A percentile compares a stretch with the other conserved stretches of the same genome.
Evolutionary conservation across 1,139 yeast genomes (phyloP).

Genomic region (Protomyces arabidopsidicola): DNA sequence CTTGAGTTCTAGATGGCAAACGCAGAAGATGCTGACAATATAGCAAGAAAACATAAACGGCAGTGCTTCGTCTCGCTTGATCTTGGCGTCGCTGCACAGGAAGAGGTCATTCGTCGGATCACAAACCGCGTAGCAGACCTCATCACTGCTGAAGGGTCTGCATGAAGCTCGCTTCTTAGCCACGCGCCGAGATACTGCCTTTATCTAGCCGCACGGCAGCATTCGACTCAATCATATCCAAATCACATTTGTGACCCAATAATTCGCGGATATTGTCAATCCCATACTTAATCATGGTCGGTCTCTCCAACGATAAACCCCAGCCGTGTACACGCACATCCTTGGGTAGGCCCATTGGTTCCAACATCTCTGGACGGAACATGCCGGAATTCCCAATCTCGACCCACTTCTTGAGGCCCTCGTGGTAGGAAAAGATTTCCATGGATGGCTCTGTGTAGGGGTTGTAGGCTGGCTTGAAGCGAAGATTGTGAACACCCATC

Average conservation of each 20-base stretch:
- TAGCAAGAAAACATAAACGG: neutral
- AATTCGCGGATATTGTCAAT: conserved; percentile 92
- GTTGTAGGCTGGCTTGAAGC: conserved; percentile 98
- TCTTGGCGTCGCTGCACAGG: neutral
- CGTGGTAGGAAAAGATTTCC: conserved; percentile 97
- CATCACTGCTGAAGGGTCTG: neutral
- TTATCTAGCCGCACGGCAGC: conserved; percentile 97
- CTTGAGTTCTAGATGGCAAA: neutral
- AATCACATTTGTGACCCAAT: conserved; percentile 87
- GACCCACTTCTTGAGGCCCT: conserved; percentile 93
- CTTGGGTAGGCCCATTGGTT: conserved; percentile 94
- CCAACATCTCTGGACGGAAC: conserved; percentile 99
- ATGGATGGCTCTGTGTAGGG: conserved; percentile 98
- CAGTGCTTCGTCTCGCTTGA: neutral
- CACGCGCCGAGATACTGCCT: conserved; percentile 19
- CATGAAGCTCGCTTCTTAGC: neutral
- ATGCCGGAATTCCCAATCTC: conserved; percentile 99
- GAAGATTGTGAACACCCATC: conserved; percentile 82
- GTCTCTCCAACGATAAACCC: conserved; percentile 96
- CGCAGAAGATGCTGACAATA: neutral
- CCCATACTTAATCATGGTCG: conserved; percentile 97
- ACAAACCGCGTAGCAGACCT: neutral
- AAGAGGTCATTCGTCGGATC: neutral
- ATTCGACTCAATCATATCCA: conserved; percentile 89
- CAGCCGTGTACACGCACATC: conserved; percentile 93